phyloP scores from a whole-genome alignment of 164 flowering plant species.

The Cinnamomum micranthum region DNA sequence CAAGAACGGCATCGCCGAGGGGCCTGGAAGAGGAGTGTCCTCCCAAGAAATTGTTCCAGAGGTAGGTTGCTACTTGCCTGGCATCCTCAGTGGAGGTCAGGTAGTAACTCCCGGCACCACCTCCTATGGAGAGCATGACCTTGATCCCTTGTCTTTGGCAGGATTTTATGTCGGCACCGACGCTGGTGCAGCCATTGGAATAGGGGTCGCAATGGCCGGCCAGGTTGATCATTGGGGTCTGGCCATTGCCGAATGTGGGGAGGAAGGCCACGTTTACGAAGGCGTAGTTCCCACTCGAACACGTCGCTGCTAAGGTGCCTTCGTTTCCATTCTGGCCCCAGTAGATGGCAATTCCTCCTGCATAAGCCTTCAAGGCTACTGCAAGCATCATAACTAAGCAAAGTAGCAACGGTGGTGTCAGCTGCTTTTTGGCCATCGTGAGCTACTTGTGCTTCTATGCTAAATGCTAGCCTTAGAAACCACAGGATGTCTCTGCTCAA shows the following conservation, averaged over 20 bases:
- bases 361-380: neutral
- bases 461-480: too few relatives aligned
- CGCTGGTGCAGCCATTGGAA: constrained; percentile 8
- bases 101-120: constrained; percentile 1
- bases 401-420: neutral
- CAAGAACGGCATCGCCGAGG: neutral
- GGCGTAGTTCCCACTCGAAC: constrained; percentile 16
- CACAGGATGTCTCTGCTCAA: too few relatives aligned
- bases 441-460: too few relatives aligned
- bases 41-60: constrained; percentile 13
- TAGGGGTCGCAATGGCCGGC: constrained; percentile 18
- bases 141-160: neutral
- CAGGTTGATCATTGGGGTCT: constrained; percentile 12
- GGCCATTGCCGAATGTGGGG: constrained; percentile 14
- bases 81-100: constrained; percentile 8
- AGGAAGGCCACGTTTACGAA: constrained; percentile 23
- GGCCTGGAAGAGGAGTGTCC: neutral
- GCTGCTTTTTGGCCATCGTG: too few relatives aligned
- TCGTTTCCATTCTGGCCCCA: constrained; percentile 18
- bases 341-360: constrained; percentile 10
- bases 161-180: constrained; percentile 7
- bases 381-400: neutral
- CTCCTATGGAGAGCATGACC: constrained; percentile 9
- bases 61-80: constrained; percentile 7
- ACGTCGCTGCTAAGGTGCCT: constrained; percentile 15